phyloP scores from a whole-genome alignment of 108 stramenopile genomes.

The Fistulifera solaris region DNA sequence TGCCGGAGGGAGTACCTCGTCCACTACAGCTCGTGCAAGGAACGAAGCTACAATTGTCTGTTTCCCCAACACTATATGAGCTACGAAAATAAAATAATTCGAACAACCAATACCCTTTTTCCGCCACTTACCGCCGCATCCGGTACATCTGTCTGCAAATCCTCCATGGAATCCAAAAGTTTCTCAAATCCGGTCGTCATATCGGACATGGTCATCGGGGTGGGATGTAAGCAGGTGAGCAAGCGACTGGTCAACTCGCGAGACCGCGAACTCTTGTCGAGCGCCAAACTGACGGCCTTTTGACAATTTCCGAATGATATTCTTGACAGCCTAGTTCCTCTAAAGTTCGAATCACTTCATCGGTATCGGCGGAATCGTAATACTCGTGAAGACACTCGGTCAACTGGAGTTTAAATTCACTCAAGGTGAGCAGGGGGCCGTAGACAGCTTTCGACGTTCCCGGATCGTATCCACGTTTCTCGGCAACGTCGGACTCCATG shows the following conservation, averaged over 20 bases:
- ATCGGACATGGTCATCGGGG: constrained; percentile 56
- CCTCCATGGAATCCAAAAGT: constrained; percentile 77
- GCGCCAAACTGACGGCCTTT: constrained; percentile 50
- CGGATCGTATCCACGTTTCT: constrained; percentile 34
- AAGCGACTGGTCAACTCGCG: constrained; percentile 78
- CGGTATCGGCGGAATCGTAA: constrained; percentile 64
- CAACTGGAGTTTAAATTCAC: constrained; percentile 81
- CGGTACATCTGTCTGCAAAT: constrained; percentile 82
- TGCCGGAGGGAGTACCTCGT: constrained; percentile 92
- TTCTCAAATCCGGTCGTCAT: constrained; percentile 83
- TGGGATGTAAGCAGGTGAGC: constrained; percentile 77
- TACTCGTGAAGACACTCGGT: constrained; percentile 50
- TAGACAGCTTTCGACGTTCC: constrained; percentile 44
- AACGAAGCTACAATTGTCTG: constrained; percentile 81
- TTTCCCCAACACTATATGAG: no score
- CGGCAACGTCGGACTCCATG: constrained; percentile 17
- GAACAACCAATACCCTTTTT: not conserved
- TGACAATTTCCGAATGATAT: constrained; percentile 74
- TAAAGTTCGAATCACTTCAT: constrained; percentile 71
- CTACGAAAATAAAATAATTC: not conserved
- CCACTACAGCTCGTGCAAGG: constrained; percentile 89
- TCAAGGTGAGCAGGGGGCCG: constrained; percentile 69
- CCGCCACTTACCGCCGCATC: constrained; percentile 60
- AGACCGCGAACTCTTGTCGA: constrained; percentile 78
- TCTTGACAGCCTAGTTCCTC: constrained; percentile 66